Percentiles rank a stretch among this genome's conserved stretches.
These are phyloP conservation scores for Dioscorea cayenensis DNA, from an alignment of 116 monocot species.

Conservation along the genomic window DNA sequence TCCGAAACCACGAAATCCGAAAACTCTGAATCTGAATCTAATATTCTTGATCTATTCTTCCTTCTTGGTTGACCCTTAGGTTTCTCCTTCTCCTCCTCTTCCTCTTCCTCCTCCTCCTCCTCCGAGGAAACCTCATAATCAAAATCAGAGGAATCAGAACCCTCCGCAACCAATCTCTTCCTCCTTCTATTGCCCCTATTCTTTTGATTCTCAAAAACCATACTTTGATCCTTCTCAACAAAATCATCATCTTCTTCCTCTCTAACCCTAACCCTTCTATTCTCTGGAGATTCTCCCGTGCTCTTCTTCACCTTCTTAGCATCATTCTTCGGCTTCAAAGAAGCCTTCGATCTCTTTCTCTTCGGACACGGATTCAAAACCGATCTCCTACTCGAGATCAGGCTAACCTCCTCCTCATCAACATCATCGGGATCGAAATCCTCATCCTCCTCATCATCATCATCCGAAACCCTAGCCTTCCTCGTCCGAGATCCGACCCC, in stretches of 20 bases:
- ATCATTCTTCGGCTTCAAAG: constrained; percentile 6
- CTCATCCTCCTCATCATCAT: constrained; percentile 46
- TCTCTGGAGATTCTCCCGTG: constrained; percentile 9
- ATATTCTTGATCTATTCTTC: constrained; percentile 6
- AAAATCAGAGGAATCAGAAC: constrained; percentile 40
- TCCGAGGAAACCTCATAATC: constrained; percentile 32
- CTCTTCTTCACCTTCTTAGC: constrained; percentile 11
- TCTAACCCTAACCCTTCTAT: constrained; percentile 1
- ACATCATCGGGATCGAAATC: constrained; percentile 53
- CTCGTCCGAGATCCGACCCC: neutral
- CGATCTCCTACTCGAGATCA: neutral
- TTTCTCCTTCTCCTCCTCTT: constrained; percentile 2
- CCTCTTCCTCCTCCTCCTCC: constrained; percentile 1
- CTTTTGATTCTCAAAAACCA: constrained; percentile 7
- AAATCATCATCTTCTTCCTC: constrained; percentile 44
- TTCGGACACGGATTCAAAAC: neutral
- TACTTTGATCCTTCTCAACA: constrained; percentile 26
- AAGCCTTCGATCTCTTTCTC: neutral
- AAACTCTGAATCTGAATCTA: constrained; percentile 22
- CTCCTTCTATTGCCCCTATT: constrained; percentile 9
- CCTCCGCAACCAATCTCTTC: constrained; percentile 15
- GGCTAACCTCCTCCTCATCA: constrained; percentile 7
- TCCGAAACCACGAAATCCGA: constrained; percentile 42
- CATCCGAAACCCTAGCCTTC: constrained; percentile 24
- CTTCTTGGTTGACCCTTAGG: neutral